Evolutionary conservation across 148 eudicot species (phyloP).

Genomic region (Polygonum aviculare): DNA sequence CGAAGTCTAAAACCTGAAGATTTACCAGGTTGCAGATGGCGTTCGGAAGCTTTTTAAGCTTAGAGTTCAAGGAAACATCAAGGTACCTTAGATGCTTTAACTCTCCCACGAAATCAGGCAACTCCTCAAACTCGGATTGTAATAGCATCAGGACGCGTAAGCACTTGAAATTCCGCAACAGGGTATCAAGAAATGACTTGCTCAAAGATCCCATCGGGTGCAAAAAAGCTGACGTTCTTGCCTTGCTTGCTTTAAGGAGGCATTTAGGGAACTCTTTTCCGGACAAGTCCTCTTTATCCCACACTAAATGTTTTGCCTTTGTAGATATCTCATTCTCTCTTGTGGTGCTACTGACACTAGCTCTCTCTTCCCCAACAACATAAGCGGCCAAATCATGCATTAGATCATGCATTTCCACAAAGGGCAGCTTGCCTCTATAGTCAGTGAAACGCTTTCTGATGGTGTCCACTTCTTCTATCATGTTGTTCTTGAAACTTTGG

Average conservation of each 20-base stretch:
- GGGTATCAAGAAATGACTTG: slow-evolving; percentile 22
- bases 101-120: slow-evolving; percentile 35
- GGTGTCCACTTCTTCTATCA: not conserved
- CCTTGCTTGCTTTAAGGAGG: no score
- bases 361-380: slow-evolving; percentile 26
- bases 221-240: slow-evolving; percentile 22
- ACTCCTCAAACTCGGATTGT: slow-evolving; percentile 21
- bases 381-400: slow-evolving; percentile 34
- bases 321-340: slow-evolving; percentile 15
- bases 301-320: slow-evolving; percentile 19
- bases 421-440: slow-evolving; percentile 16
- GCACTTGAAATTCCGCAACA: slow-evolving; percentile 17
- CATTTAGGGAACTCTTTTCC: no score
- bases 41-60: slow-evolving; percentile 30
- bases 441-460: not conserved
- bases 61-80: slow-evolving; percentile 18
- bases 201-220: slow-evolving; percentile 13
- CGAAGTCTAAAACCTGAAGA: slow-evolving; percentile 20
- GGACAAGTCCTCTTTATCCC: slow-evolving; percentile 2
- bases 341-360: slow-evolving; percentile 15
- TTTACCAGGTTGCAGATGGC: slow-evolving; percentile 34
- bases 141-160: slow-evolving; percentile 25
- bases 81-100: slow-evolving; percentile 8
- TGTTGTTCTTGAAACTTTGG: not conserved
- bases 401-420: slow-evolving; percentile 37